Evolutionary conservation across 2,329 filamentous ascomycete genomes (phyloP), one percentile per base, ranked within the genome.

Genomic region (Aureobasidium lini): DNA sequence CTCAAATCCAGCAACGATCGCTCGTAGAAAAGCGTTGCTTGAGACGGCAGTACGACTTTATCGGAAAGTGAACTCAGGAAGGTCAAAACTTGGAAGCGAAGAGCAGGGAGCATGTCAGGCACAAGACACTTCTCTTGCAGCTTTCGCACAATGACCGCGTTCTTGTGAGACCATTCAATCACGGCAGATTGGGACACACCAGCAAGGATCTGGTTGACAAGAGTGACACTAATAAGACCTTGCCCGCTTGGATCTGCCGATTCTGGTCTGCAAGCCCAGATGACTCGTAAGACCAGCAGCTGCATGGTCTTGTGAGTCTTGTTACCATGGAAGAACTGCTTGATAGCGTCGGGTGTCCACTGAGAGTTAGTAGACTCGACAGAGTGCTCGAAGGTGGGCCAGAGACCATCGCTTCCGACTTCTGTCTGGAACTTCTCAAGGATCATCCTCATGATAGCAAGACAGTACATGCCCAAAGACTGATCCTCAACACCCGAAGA

Each of bases 371-470:
- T 42, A n/a, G 53, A 44, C 32, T 53, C 58, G 28, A 32, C 28
- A 10, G 52, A 46, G 42, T 42, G 44, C 0, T 58, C 54, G 10
- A 58, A 49, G 9, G 43, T 58, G 23, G 54, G 54, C 54, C 54
- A 58, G 23, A 58, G 42, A 2, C 7, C 54, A n/a, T 58, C 54
- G 11, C 37, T 58, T 9, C 43, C 54, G 6, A 58, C 29, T 8
- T 49, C 54, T 6, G 54, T 58, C 44, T 46, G 39, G 13, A 56
- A 39, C 39, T 54, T 52, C 7, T 59, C 47, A 5, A 63, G 57
- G 31, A 71, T 65, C 9, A 65, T 62, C 16, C 68, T 67, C 67
- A 73, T 72, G 60, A 73, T 71, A 0, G 69, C 68, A 15, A 75
- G 63, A 60, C 72, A 74, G 53, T 71, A 66, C 9, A 75, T 62